phyloP scores from a whole-genome alignment of 2,329 filamentous ascomycete genomes.

The Fusarium piperis region DNA sequence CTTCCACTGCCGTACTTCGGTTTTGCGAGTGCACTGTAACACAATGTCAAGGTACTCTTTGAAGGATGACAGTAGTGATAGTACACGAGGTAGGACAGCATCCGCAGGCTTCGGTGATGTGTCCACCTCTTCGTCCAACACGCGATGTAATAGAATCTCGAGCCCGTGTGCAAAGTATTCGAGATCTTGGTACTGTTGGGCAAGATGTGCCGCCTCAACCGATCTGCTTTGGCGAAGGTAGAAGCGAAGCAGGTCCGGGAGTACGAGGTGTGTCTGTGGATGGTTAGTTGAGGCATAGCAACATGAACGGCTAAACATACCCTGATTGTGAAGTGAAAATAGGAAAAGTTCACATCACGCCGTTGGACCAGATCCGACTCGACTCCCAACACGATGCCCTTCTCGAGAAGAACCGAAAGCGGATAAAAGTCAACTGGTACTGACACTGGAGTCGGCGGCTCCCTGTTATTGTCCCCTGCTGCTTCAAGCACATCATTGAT shows the following conservation, averaged over 20 bases:
- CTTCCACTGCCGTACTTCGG: slow-evolving; percentile 92
- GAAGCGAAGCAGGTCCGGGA: slow-evolving; percentile 86
- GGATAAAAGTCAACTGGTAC: slow-evolving; percentile 96
- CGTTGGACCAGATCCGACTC: slow-evolving; percentile 95
- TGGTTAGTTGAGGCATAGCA: slow-evolving; percentile 5
- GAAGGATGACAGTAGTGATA: slow-evolving; percentile 75
- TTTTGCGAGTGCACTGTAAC: slow-evolving; percentile 96
- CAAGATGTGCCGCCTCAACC: slow-evolving; percentile 82
- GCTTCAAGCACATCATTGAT: slow-evolving; percentile 84
- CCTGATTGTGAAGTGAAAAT: slow-evolving; percentile 86
- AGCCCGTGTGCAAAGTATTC: slow-evolving; percentile 94
- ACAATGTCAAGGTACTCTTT: slow-evolving; percentile 93
- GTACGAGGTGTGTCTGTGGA: slow-evolving; percentile 84
- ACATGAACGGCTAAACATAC: slow-evolving; percentile 60
- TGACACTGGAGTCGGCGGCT: slow-evolving; percentile 78
- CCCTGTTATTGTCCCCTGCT: slow-evolving; percentile 70
- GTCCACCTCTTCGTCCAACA: slow-evolving; percentile 94
- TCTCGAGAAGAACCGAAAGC: slow-evolving; percentile 84
- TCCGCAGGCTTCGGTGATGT: slow-evolving; percentile 69
- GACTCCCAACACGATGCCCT: slow-evolving; percentile 89
- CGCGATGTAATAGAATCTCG: slow-evolving; percentile 90
- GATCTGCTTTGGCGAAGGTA: slow-evolving; percentile 80
- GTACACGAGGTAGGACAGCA: slow-evolving; percentile 70
- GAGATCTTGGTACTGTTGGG: slow-evolving; percentile 85
- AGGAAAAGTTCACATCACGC: slow-evolving; percentile 89